phyloP scores from a whole-genome alignment of 208 protist genomes.

The Leishmania mexicana region DNA sequence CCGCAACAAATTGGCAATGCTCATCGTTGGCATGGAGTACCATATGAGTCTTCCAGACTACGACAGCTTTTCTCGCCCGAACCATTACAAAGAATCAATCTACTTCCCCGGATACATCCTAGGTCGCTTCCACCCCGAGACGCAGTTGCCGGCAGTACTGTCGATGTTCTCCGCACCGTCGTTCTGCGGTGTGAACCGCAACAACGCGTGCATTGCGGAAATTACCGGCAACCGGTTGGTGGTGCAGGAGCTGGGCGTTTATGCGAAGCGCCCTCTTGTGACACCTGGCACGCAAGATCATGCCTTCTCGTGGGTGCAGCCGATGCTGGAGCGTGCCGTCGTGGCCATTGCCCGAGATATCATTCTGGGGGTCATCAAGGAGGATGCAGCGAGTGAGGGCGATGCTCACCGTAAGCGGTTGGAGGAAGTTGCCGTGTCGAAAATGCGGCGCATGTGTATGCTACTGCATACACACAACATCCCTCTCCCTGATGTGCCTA shows the following conservation, averaged over 20 bases:
- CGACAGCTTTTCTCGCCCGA: conserved; percentile 66
- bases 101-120: conserved; percentile 83
- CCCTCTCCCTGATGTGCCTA: conserved; percentile 51
- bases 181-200: conserved; percentile 85
- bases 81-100: conserved; percentile 79
- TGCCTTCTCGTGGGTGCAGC: conserved; percentile 75
- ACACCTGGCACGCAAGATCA: conserved; percentile 72
- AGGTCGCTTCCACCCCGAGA: conserved; percentile 59
- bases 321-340: conserved; percentile 62
- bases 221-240: conserved; percentile 43
- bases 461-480: conserved; percentile 58
- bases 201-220: conserved; percentile 61
- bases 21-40: conserved; percentile 85
- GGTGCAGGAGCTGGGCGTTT: conserved; percentile 59
- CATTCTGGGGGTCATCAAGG: conserved; percentile 40
- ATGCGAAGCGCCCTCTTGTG: conserved; percentile 51
- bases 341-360: conserved; percentile 52
- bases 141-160: conserved; percentile 57
- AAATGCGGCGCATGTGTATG: conserved; percentile 74
- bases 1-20: conserved; percentile 59
- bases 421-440: conserved; percentile 37
- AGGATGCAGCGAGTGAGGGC: conserved; percentile 25
- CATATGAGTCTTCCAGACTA: conserved; percentile 68
- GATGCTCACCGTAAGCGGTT: conserved; percentile 32
- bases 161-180: conserved; percentile 79